These are phyloP conservation scores for Colletotrichum scovillei DNA, from an alignment of 2,329 filamentous ascomycete genomes.

Conservation along the genomic window DNA sequence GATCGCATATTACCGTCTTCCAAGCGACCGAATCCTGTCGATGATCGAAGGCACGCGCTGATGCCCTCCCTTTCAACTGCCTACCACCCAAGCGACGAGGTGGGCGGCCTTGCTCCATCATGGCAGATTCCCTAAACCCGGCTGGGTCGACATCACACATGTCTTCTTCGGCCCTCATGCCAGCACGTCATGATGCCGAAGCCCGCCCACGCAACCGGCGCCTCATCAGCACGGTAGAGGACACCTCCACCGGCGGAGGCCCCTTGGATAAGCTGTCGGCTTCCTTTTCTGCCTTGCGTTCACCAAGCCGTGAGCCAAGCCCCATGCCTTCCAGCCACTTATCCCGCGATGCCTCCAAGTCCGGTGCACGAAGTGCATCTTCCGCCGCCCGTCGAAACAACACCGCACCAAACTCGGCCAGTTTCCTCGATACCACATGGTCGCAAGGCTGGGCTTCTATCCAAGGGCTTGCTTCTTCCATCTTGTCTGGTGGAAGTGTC, in stretches of 20 bases:
- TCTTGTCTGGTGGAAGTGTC: conserved; percentile 50
- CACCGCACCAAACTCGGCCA: conserved; percentile 51
- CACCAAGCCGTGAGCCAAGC: conserved; percentile 57
- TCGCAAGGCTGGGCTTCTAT: conserved; percentile 66
- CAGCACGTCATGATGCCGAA: conserved; percentile 54
- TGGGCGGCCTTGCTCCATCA: conserved; percentile 31
- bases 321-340: conserved; percentile 57
- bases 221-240: conserved; percentile 47
- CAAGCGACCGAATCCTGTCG: conserved; percentile 14
- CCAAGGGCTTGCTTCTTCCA: conserved; percentile 63
- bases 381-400: conserved; percentile 9
- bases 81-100: conserved; percentile 32
- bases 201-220: conserved; percentile 64
- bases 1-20: not conserved
- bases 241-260: conserved; percentile 43
- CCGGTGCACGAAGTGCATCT: conserved; percentile 3
- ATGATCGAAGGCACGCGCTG: conserved; percentile 32
- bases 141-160: conserved; percentile 49
- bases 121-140: conserved; percentile 39
- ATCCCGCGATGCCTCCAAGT: conserved; percentile 12
- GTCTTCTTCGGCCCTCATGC: conserved; percentile 58
- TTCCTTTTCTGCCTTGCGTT: conserved; percentile 45
- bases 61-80: conserved; percentile 32
- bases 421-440: conserved; percentile 63
- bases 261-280: conserved; percentile 41